phyloP scores from a whole-genome alignment of 805 yeast genomes.

The Saturnispora quitensis region DNA sequence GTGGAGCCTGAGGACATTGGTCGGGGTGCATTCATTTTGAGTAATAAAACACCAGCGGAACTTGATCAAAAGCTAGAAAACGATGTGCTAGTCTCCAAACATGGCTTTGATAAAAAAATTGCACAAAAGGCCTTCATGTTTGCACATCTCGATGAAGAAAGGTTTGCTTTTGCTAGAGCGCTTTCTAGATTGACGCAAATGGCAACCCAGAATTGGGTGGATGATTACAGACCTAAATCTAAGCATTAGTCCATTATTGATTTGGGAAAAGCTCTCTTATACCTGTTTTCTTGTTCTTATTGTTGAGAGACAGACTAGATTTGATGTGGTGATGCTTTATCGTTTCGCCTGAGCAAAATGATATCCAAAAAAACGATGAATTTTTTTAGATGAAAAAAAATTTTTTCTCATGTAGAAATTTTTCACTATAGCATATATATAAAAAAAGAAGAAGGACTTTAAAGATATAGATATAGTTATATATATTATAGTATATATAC shows the following conservation, averaged over 20 bases:
- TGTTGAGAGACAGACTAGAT: no score
- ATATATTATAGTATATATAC: neutral
- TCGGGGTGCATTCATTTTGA: conserved; percentile 34
- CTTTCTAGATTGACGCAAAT: conserved; percentile 83
- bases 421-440: neutral
- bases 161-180: conserved; percentile 95
- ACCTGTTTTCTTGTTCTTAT: no score
- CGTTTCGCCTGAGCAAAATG: neutral
- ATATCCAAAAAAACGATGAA: neutral
- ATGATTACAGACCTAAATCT: conserved; percentile 21
- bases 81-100: conserved; percentile 60
- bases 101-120: conserved; percentile 65
- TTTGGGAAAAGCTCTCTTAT: neutral
- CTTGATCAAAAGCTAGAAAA: conserved; percentile 29
- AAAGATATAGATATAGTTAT: no score
- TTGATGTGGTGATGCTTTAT: neutral
- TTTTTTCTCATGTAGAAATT: neutral
- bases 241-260: neutral
- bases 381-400: neutral
- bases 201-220: conserved; percentile 92
- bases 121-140: conserved; percentile 70
- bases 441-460: neutral
- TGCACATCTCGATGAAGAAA: conserved; percentile 79
- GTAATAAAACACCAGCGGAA: conserved; percentile 22
- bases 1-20: conserved; percentile 67